phyloP scores from a whole-genome alignment of 2,329 filamentous ascomycete genomes.

The Aspergillus hiratsukae region DNA sequence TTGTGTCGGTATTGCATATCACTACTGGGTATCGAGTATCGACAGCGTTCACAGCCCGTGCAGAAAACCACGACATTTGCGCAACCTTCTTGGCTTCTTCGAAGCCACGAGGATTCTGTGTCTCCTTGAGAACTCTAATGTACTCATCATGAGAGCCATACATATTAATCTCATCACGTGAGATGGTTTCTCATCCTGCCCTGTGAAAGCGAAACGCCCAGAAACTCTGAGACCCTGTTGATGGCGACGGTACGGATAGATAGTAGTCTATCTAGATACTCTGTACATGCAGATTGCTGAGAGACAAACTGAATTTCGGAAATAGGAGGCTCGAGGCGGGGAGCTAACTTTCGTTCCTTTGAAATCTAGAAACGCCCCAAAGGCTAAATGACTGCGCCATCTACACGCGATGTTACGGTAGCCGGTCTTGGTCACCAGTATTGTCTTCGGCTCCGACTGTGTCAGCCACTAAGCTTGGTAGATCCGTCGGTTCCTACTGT shows the following conservation, averaged over 20 bases:
- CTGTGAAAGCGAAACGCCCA: background rate
- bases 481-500: background rate
- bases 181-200: background rate
- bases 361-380: background rate
- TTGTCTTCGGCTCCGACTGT: background rate
- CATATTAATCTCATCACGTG: background rate
- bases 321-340: background rate
- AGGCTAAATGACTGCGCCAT: background rate
- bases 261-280: no score
- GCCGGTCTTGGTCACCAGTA: background rate
- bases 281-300: no score
- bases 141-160: background rate
- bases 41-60: background rate
- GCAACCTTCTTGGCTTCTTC: background rate
- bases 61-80: background rate
- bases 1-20: background rate
- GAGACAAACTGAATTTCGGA: background rate
- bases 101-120: background rate
- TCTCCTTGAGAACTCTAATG: background rate
- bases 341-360: background rate
- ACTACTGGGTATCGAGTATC: background rate
- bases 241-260: background rate
- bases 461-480: background rate
- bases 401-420: slow-evolving; percentile 6
- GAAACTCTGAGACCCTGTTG: background rate